Base-by-base conservation (phyloP, 805 yeast species). In the Barnettozyma sucrosica region DNA sequence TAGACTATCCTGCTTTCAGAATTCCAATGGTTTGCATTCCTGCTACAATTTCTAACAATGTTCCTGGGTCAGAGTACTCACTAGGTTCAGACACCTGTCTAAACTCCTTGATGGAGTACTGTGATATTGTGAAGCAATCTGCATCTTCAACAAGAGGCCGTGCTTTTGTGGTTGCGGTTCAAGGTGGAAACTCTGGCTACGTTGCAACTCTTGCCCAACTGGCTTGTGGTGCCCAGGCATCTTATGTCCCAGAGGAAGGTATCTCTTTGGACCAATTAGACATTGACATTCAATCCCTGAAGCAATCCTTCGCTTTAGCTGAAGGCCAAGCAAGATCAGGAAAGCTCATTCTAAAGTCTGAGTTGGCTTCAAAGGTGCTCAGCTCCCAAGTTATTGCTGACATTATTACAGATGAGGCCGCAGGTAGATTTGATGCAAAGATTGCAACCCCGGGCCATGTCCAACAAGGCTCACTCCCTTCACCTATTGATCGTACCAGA, bases 361-460 rank as follows among this genome's bases (percentile, higher is more conserved):
- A 78, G 54, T 77, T 80, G 45, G 89, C 97, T 0, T 79, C 85
- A 7, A 72, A 76, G 51, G 87, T 85, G n/a, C 74, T 81, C 54
- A 67, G 81, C 11, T 79, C 90, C 2, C 79, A 82, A 45, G 74
- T 81, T 24, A 73, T 86, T 58, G 84, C 92, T n/a, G 80, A 81
- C 34, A 82, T 86, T 48, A 71, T 72, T 46, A 74, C 76, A 49
- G 83, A 79, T 54, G 81, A 80, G 51, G 77, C 82, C 25, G 68
- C 75, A 19, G 83, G 84, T 30, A 73, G 79, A 57, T 86, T 83
- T 55, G 92, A 85, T 57, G 80, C 88, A 20, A 81, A 83, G 64
- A 80, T 90, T 7, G 93, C 93, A 11, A 74, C 83, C 47, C 95
- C 95, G 21, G 93, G 95, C 20, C 95, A 85, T 62, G 90, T 85